Base-by-base conservation (phyloP, 2,329 filamentous ascomycete species). In the Aspergillus persii region DNA sequence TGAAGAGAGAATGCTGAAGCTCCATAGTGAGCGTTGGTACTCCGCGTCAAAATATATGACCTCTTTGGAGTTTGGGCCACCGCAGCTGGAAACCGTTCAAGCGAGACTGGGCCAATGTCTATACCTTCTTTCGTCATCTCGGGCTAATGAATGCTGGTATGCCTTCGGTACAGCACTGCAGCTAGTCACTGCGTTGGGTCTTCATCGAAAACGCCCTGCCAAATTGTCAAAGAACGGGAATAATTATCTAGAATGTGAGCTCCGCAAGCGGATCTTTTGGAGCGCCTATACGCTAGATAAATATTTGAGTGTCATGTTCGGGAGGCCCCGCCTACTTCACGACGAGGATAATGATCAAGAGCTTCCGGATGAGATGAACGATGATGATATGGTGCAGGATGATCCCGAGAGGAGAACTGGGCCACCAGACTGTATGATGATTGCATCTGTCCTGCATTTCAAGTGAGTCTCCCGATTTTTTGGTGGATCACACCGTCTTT, bases 321-420 rank as follows among this genome's bases (percentile, higher is more conserved):
- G 86, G 0, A 77, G 86, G 5, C 86, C 86, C 1, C 72, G 84
- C 7, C 78, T 86, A 12, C 83, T 87, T 29, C 85, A 86, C 52
- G 85, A 88, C 49, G 83, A 87, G 36, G 84, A 88, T 53, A 85
- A 87, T 51, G 85, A 88, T 54, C 85, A 88, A 58, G 80, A 82
- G 2, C 77, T 85, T n/a, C 86, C 86, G 4, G 70, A 74, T 27
- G 76, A 77, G 55, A 77, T 86, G 48, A 84, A 85, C 56, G 85
- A 88, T 59, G 81, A 85, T 41, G 80, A 86, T 31, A 80, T 88
- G 72, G 77, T 81, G 0, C 65, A 77, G 8, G 66, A 77, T 33
- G 73, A 82, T 27, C 67, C 76, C 7, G 61, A 64, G 1, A 59
- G 72, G 3, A 68, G 74, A 26, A 69, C 68, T 50, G 71, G 76